Base-by-base conservation (phyloP, 805 yeast species). In the Pichia manshurica region DNA sequence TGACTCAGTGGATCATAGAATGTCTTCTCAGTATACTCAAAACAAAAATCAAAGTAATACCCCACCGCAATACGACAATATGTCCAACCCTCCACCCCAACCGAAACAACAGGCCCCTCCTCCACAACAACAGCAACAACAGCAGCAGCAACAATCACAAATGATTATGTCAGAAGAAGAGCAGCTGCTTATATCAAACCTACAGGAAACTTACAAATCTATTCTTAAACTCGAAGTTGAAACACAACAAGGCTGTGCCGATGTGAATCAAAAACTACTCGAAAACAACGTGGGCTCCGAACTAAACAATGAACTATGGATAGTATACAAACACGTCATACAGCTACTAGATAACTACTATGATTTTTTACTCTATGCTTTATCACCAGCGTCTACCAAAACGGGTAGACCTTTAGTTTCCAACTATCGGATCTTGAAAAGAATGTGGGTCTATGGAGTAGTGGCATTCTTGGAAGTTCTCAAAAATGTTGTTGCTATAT, bases 371-470 rank as follows among this genome's bases (percentile, higher is more conserved):
- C 74, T 83, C 13, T 81, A 85, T 17, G 87, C 90, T 1, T 69
- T 84, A 52, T 77, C 82, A 43, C 88, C 89, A 16, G 63, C 73
- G 5, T 70, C 79, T 4, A 82, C 84, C 31, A 82, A 79, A 59
- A 80, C 89, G 3, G 93, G 93, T 2, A 81, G 79, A 59, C 87
- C 84, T 54, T 78, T 86, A 42, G 86, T 86, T 7, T 84, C 82
- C 53, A 77, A 84, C 36, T 85, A 86, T 62, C 79, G 88, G 62
- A 84, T 86, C 38, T 86, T 87, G 32, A 72, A 91, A 56, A 69
- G 93, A 56, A 72, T 86, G 71, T 86, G 93, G 93, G 90, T 86
- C 8, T 85, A 85, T 62, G 95, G 95, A 22, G 80, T 87, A 13
- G 90, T 85, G 15, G 87, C 90, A 17, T 84, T 85, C 56, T 65